Conservation (phyloP, 139 green algal species). For the Coelastrella sp. region DNA sequence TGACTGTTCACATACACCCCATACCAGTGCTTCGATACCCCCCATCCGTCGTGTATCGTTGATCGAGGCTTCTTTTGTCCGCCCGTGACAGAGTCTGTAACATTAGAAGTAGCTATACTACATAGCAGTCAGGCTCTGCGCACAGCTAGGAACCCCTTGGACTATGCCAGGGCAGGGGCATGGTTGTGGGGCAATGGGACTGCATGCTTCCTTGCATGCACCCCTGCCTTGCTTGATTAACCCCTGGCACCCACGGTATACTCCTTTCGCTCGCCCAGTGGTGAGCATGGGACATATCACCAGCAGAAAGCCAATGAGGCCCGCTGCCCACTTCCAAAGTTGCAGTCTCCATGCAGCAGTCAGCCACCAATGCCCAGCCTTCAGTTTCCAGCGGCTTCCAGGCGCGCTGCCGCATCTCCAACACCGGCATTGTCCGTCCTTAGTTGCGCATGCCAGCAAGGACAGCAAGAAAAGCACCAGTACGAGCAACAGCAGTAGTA, state of each 20-base stretch:
- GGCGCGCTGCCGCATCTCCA: too few relatives aligned
- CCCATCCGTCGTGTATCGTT: too few relatives aligned
- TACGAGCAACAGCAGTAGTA: constrained; percentile 9
- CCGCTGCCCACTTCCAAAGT: not conserved
- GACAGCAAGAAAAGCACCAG: constrained; percentile 41
- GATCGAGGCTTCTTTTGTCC: too few relatives aligned
- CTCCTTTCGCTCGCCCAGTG: not conserved
- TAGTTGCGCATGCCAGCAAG: not conserved
- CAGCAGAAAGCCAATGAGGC: too few relatives aligned
- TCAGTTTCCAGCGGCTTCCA: too few relatives aligned
- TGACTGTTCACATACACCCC: too few relatives aligned
- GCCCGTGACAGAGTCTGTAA: too few relatives aligned
- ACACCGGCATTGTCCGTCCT: too few relatives aligned
- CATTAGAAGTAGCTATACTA: not conserved
- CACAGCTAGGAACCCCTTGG: not conserved
- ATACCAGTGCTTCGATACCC: too few relatives aligned
- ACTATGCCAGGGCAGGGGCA: not conserved
- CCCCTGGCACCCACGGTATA: not conserved
- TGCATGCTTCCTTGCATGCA: not conserved
- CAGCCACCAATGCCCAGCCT: not conserved
- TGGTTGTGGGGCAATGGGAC: not conserved
- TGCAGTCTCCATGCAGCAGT: not conserved
- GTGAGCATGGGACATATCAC: not conserved
- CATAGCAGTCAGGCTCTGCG: not conserved
- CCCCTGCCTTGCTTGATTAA: not conserved